phyloP scores from a whole-genome alignment of 495 filamentous ascomycete genomes.

The Lasiosphaeris hirsuta region DNA sequence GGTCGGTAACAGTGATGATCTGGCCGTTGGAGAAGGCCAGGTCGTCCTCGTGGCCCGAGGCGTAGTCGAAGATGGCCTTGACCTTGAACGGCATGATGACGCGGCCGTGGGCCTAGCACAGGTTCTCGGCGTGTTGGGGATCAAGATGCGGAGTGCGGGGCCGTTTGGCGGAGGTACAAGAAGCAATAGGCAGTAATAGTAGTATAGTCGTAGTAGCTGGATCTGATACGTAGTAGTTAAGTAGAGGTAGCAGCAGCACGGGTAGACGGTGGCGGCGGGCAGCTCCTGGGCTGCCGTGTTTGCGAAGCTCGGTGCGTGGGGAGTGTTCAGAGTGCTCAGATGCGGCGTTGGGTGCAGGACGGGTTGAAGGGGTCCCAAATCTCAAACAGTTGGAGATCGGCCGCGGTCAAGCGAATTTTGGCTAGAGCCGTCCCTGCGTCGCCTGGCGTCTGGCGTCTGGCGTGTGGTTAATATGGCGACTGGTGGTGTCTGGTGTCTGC shows the following conservation, averaged over 20 bases:
- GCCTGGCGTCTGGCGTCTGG: constrained; percentile 1
- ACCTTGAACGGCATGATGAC: constrained; percentile 87
- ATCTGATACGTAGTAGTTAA: too few species aligned
- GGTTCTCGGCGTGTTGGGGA: background rate
- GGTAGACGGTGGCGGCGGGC: background rate
- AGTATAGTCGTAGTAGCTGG: background rate
- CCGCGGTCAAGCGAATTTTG: constrained; percentile 11
- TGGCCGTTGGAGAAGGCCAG: constrained; percentile 81
- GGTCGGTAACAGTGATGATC: constrained; percentile 87
- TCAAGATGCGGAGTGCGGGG: constrained; percentile 8
- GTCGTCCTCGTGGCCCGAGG: constrained; percentile 88
- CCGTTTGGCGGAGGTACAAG: background rate
- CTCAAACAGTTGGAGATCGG: constrained; percentile 29
- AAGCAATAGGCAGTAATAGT: background rate
- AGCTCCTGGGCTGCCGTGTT: background rate
- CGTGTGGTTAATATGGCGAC: background rate
- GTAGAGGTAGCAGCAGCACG: too few species aligned
- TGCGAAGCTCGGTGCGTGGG: constrained; percentile 2
- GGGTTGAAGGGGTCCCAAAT: constrained; percentile 17
- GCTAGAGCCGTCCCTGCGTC: constrained; percentile 18
- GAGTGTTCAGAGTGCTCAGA: background rate
- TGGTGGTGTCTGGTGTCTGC: background rate
- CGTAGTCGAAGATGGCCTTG: constrained; percentile 91
- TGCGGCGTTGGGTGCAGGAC: constrained; percentile 7
- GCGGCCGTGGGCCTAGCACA: constrained; percentile 8